phyloP scores from a whole-genome alignment of 164 flowering plant species.

The Amborella trichopoda region DNA sequence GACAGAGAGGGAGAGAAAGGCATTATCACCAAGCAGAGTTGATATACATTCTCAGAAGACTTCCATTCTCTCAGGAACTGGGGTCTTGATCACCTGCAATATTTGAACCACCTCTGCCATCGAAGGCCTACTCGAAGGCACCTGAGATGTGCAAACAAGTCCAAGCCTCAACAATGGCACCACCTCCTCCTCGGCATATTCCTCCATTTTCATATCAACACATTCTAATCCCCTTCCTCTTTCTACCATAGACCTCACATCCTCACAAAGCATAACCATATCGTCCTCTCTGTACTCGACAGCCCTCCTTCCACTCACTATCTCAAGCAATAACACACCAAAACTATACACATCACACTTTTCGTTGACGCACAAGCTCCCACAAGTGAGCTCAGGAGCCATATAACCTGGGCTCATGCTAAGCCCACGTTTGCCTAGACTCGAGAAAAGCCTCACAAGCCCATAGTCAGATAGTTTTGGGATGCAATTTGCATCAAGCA shows the following conservation, averaged over 20 bases:
- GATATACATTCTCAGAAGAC: constrained; percentile 25
- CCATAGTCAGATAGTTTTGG: constrained; percentile 80
- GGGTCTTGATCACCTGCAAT: constrained; percentile 77
- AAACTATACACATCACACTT: constrained; percentile 82
- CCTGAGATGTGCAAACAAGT: constrained; percentile 83
- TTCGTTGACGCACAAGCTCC: constrained; percentile 75
- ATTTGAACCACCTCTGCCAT: constrained; percentile 92
- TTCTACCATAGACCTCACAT: constrained; percentile 63
- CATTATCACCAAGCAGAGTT: no score
- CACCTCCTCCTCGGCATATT: constrained; percentile 79
- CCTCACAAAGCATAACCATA: constrained; percentile 59
- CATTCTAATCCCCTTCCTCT: constrained; percentile 75
- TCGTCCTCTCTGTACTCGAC: constrained; percentile 94
- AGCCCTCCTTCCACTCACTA: constrained; percentile 76
- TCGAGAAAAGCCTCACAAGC: constrained; percentile 59
- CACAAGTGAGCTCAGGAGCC: constrained; percentile 92
- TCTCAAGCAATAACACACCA: constrained; percentile 73
- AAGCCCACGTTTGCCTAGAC: constrained; percentile 51
- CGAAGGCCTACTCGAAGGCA: constrained; percentile 91
- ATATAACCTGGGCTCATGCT: constrained; percentile 75
- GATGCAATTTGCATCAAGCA: constrained; percentile 63
- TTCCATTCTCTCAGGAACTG: constrained; percentile 49
- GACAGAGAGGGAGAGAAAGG: no score
- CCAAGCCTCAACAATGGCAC: constrained; percentile 84
- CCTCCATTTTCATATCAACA: constrained; percentile 56